phyloP scores from a whole-genome alignment of 2,329 filamentous ascomycete species.

The Aphanocladium album region DNA sequence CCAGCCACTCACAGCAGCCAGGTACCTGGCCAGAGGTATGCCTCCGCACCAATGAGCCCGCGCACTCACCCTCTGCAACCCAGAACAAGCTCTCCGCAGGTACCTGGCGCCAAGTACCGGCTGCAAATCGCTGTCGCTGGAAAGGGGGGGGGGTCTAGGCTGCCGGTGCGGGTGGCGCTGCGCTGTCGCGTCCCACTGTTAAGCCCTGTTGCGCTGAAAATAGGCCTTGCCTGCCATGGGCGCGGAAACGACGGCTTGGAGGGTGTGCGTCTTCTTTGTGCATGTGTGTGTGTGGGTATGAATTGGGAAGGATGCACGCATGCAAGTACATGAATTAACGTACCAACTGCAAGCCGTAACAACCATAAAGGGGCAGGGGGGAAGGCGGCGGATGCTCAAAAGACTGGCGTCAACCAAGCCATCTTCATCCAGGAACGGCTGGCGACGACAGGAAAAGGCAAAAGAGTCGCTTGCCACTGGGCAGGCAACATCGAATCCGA shows the following conservation, averaged over 20 bases:
- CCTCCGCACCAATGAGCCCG: neutral
- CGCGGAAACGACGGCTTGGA: slow-evolving; percentile 1
- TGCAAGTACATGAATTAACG: neutral
- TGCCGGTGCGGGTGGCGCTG: slow-evolving; percentile 3
- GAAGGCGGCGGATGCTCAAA: neutral
- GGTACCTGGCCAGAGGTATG: no score
- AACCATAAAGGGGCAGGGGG: neutral
- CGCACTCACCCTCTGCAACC: no score
- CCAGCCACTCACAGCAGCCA: no score
- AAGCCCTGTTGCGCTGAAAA: slow-evolving; percentile 14
- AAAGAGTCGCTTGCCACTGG: no score
- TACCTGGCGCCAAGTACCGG: neutral
- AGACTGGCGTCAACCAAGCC: neutral
- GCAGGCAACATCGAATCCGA: neutral
- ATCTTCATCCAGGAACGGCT: neutral
- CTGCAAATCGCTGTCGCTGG: neutral
- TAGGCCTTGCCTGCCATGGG: slow-evolving; percentile 1
- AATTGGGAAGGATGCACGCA: neutral
- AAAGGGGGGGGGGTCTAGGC: neutral
- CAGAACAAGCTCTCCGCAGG: neutral
- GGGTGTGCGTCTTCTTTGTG: neutral
- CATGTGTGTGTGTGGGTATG: neutral
- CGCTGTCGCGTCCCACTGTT: slow-evolving; percentile 9
- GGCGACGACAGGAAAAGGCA: neutral
- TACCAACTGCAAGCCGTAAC: neutral